A percentile compares a stretch with the other conserved stretches of the same genome.
Conservation (phyloP, 768 basidiomycete species). For the Lentinula raphanica region DNA sequence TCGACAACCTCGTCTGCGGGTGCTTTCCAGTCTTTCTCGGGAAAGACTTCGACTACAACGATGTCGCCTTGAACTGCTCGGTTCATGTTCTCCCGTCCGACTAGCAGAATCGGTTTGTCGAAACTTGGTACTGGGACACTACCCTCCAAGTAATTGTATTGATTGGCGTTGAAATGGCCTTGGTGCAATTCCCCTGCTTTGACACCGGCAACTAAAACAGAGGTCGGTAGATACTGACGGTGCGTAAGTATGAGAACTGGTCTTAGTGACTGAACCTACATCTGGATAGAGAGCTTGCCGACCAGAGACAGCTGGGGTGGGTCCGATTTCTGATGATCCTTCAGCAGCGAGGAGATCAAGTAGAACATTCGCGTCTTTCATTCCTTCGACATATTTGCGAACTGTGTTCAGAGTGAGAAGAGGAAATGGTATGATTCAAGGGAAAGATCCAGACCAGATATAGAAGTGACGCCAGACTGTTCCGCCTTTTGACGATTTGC, state of each 20-base stretch:
- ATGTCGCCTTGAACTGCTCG: constrained; percentile 91
- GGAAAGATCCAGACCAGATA: constrained; percentile 47
- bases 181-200: constrained; percentile 83
- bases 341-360: constrained; percentile 77
- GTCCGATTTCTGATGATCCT: constrained; percentile 59
- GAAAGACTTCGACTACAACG: constrained; percentile 85
- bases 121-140: constrained; percentile 72
- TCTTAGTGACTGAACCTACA: constrained; percentile 32
- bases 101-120: constrained; percentile 73
- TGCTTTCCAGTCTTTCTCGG: constrained; percentile 87
- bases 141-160: constrained; percentile 96
- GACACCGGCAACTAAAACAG: constrained; percentile 72
- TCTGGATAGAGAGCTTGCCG: constrained; percentile 70
- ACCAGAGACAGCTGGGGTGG: constrained; percentile 49
- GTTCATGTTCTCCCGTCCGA: constrained; percentile 93
- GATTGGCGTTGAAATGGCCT: constrained; percentile 92
- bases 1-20: constrained; percentile 91
- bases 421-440: not conserved
- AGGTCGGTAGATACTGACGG: constrained; percentile 69
- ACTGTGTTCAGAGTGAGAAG: constrained; percentile 34
- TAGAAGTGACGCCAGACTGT: constrained; percentile 50
- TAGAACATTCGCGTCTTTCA: constrained; percentile 59
- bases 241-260: not conserved
- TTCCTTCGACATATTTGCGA: constrained; percentile 74
- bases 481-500: constrained; percentile 77